These are phyloP conservation scores for Macaranga tanarius DNA, from an alignment of 441 rosid species.

Conservation along the genomic window DNA sequence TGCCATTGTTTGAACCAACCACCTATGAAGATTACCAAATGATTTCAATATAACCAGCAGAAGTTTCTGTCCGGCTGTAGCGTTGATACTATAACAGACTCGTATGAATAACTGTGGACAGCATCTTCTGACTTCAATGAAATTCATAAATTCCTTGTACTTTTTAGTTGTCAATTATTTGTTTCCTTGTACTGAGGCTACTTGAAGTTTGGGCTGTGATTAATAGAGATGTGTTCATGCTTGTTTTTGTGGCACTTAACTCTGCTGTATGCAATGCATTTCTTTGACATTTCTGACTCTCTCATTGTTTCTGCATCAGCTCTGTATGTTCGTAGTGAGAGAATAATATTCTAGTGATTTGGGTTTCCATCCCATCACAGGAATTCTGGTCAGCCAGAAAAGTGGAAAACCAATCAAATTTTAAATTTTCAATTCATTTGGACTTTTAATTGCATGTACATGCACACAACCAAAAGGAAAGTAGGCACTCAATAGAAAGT, in stretches of 20 bases:
- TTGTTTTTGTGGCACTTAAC: too few relatives aligned
- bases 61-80: background rate
- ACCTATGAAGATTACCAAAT: background rate
- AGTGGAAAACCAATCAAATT: background rate
- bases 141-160: too few relatives aligned
- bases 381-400: background rate
- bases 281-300: too few relatives aligned
- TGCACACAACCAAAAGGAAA: background rate
- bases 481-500: background rate
- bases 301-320: too few relatives aligned
- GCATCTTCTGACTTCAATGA: too few relatives aligned
- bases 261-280: background rate
- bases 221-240: background rate
- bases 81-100: too few relatives aligned
- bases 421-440: background rate
- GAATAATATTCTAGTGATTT: background rate
- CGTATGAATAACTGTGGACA: background rate
- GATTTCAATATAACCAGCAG: background rate
- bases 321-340: too few relatives aligned
- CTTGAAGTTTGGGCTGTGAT: conserved; percentile 3
- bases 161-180: background rate
- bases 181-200: background rate
- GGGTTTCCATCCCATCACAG: background rate
- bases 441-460: background rate
- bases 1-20: background rate